phyloP scores from a whole-genome alignment of 75 land plant genomes.

The Selaginella moellendorffii region DNA sequence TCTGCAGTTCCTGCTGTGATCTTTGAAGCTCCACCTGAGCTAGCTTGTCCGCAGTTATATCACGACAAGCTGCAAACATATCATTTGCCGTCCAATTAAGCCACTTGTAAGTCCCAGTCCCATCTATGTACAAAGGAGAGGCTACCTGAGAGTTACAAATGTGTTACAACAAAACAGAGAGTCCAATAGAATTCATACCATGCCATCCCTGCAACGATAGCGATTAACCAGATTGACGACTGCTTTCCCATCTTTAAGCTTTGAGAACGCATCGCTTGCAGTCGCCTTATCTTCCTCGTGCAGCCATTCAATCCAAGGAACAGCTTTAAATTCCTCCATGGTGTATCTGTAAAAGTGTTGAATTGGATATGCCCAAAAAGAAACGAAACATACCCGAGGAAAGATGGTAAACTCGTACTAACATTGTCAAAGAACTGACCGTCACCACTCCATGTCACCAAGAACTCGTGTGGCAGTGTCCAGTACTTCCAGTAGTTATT shows the following conservation, averaged over 20 bases:
- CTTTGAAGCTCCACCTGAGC: neutral
- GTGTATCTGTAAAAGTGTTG: neutral
- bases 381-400: neutral
- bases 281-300: neutral
- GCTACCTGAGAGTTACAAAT: too few relatives aligned
- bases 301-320: neutral
- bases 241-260: conserved; percentile 3
- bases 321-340: neutral
- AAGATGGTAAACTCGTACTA: neutral
- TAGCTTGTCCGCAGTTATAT: conserved; percentile 5
- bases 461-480: neutral
- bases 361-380: neutral
- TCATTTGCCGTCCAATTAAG: conserved; percentile 10
- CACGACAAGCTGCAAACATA: neutral
- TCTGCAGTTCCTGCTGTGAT: conserved; percentile 3
- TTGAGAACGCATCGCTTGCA: neutral
- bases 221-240: conserved; percentile 5
- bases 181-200: neutral
- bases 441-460: neutral
- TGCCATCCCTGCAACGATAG: neutral
- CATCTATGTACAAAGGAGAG: neutral
- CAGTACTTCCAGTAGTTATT: conserved; percentile 10
- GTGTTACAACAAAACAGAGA: neutral
- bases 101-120: conserved; percentile 1
- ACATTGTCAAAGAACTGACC: conserved; percentile 2